Percentiles rank a stretch among this genome's conserved stretches.
Conservation (phyloP, 2,329 filamentous ascomycete species). For the Metarhizium brunneum region DNA sequence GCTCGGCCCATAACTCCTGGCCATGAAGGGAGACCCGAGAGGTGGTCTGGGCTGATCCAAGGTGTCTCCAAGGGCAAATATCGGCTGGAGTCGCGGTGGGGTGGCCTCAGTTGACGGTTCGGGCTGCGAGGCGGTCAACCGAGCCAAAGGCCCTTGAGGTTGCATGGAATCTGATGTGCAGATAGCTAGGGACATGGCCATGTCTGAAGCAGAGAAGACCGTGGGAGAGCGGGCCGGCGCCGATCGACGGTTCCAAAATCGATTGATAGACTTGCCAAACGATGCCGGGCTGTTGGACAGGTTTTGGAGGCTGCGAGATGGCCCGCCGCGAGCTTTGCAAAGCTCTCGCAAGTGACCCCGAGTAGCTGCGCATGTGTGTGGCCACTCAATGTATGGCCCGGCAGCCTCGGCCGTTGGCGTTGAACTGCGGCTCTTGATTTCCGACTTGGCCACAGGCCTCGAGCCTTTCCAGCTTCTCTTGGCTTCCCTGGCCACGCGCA, state of each 20-base stretch:
- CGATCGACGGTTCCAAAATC: conserved; percentile 39
- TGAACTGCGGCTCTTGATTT: conserved; percentile 39
- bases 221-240: conserved; percentile 36
- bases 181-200: conserved; percentile 52
- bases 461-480: conserved; percentile 59
- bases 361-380: conserved; percentile 54
- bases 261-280: conserved; percentile 40
- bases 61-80: conserved; percentile 12
- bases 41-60: conserved; percentile 17
- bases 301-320: conserved; percentile 34
- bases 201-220: conserved; percentile 50
- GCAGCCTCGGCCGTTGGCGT: conserved; percentile 43
- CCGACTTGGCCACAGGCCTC: conserved; percentile 26
- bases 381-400: conserved; percentile 49
- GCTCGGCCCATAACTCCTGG: conserved; percentile 53
- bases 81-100: not conserved
- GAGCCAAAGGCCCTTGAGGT: conserved; percentile 49
- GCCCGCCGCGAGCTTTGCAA: conserved; percentile 45
- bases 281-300: conserved; percentile 47
- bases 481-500: conserved; percentile 56
- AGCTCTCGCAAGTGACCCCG: conserved; percentile 53
- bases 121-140: conserved; percentile 38
- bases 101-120: conserved; percentile 10
- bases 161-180: conserved; percentile 60
- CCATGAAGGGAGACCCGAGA: conserved; percentile 46